These are phyloP conservation scores for Fusarium sp. DNA, from an alignment of 2,329 filamentous ascomycete genomes.

Conservation along the genomic window DNA sequence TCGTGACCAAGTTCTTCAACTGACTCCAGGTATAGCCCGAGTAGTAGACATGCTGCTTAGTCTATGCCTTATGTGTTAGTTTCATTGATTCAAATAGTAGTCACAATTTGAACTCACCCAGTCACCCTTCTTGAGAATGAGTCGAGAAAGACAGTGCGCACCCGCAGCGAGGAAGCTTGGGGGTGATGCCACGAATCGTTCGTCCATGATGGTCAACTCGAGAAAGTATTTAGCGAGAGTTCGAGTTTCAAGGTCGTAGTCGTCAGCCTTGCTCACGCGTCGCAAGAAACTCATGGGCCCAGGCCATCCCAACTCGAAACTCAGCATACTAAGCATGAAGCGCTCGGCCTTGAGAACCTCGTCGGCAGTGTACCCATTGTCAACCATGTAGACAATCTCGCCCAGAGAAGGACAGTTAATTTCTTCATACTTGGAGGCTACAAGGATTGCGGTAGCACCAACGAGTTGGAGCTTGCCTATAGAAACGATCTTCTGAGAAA, in stretches of 20 bases:
- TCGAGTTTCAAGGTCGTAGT: conserved; percentile 95
- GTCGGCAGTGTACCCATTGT: conserved; percentile 87
- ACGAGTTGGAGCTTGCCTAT: conserved; percentile 95
- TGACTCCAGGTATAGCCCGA: conserved; percentile 93
- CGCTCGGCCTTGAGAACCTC: conserved; percentile 97
- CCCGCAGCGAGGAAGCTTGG: conserved; percentile 93
- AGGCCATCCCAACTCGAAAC: conserved; percentile 97
- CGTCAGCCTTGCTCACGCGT: conserved; percentile 97
- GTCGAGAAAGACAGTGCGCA: conserved; percentile 89
- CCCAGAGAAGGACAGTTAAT: conserved; percentile 96
- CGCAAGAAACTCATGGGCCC: conserved; percentile 98
- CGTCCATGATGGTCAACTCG: conserved; percentile 97
- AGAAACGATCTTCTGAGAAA: conserved; percentile 94
- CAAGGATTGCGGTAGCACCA: conserved; percentile 93
- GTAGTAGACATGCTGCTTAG: conserved; percentile 87
- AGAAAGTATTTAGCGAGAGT: conserved; percentile 98
- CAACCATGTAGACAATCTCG: conserved; percentile 99
- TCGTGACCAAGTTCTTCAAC: conserved; percentile 79
- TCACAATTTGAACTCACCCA: conserved; percentile 76
- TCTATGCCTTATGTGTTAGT: conserved; percentile 67
- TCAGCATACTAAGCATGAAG: conserved; percentile 97
- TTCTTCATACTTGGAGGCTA: conserved; percentile 98
- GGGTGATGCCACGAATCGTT: conserved; percentile 91
- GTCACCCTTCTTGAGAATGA: conserved; percentile 90
- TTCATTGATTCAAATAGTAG: not conserved